phyloP scores from a whole-genome alignment of 305 asterid species.

The Solanum aculeatissimum region DNA sequence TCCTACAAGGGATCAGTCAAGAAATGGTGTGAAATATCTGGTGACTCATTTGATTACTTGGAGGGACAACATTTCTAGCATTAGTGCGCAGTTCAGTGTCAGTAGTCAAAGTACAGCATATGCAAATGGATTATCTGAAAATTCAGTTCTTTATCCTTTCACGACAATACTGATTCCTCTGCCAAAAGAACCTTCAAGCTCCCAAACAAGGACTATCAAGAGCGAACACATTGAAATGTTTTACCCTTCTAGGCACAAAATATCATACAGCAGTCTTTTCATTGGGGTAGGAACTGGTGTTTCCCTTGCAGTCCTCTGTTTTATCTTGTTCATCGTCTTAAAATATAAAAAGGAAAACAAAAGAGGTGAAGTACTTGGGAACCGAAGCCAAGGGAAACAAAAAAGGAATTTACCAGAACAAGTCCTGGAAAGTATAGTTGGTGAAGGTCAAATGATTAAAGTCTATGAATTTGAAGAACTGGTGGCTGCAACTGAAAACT shows the following conservation, averaged over 20 bases:
- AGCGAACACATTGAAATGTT: background rate
- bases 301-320: slow-evolving; percentile 28
- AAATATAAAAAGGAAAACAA: slow-evolving; percentile 3
- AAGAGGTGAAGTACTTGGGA: background rate
- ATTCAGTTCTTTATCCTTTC: slow-evolving; percentile 26
- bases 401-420: slow-evolving; percentile 13
- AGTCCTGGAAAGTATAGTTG: slow-evolving; percentile 22
- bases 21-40: slow-evolving; percentile 30
- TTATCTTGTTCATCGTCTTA: slow-evolving; percentile 16
- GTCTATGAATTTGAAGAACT: slow-evolving; percentile 36
- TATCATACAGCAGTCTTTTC: slow-evolving; percentile 8
- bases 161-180: slow-evolving; percentile 61
- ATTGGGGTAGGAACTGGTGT: slow-evolving; percentile 41
- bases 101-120: slow-evolving; percentile 14
- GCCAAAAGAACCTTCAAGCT: slow-evolving; percentile 18
- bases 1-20: slow-evolving; percentile 34
- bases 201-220: slow-evolving; percentile 2
- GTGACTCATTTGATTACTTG: slow-evolving; percentile 32
- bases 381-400: background rate
- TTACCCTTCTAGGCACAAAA: slow-evolving; percentile 4
- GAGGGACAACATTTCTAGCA: slow-evolving; percentile 15
- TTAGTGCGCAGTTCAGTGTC: slow-evolving; percentile 33
- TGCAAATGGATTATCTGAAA: slow-evolving; percentile 41
- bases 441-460: slow-evolving; percentile 28
- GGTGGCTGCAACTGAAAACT: slow-evolving; percentile 37